A percentile compares a stretch with the other conserved stretches of the same genome.
Evolutionary conservation across 1,139 yeast genomes (phyloP).

Genomic region (Zhuliangozyma blackwelliae): DNA sequence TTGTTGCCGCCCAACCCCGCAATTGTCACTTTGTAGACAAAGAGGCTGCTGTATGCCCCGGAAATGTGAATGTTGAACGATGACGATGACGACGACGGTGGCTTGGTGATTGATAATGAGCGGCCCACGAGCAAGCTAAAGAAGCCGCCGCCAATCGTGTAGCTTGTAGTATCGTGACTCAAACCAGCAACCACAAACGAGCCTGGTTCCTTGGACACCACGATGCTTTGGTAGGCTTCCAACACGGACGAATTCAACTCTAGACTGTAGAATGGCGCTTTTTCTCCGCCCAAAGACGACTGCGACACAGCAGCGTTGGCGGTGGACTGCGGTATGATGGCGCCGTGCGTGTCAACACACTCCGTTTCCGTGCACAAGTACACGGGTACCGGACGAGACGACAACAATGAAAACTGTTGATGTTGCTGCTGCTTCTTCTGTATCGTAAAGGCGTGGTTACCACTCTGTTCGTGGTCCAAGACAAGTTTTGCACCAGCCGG

Average conservation of each 20-base stretch:
- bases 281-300: slow-evolving; percentile 50
- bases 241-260: slow-evolving; percentile 33
- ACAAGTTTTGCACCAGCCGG: not conserved
- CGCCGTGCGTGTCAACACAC: slow-evolving; percentile 39
- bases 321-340: slow-evolving; percentile 45
- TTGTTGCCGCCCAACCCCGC: slow-evolving; percentile 11
- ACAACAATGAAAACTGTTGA: slow-evolving; percentile 6
- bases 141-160: slow-evolving; percentile 5
- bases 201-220: slow-evolving; percentile 29
- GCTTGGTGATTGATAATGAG: not conserved
- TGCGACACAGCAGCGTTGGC: slow-evolving; percentile 29
- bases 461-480: slow-evolving; percentile 1
- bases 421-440: no score
- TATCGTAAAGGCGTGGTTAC: no score
- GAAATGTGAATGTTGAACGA: slow-evolving; percentile 38
- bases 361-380: slow-evolving; percentile 17
- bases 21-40: slow-evolving; percentile 47
- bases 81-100: not conserved
- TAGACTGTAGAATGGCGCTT: slow-evolving; percentile 44
- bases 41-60: slow-evolving; percentile 58
- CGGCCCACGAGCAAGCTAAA: not conserved
- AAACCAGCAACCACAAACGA: slow-evolving; percentile 3
- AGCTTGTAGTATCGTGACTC: slow-evolving; percentile 5
- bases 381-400: slow-evolving; percentile 2
- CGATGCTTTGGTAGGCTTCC: slow-evolving; percentile 42